A percentile compares a stretch with the other conserved stretches of the same genome.
Conservation (phyloP, 2,329 filamentous ascomycete species). For the Ramularia endophylla region DNA sequence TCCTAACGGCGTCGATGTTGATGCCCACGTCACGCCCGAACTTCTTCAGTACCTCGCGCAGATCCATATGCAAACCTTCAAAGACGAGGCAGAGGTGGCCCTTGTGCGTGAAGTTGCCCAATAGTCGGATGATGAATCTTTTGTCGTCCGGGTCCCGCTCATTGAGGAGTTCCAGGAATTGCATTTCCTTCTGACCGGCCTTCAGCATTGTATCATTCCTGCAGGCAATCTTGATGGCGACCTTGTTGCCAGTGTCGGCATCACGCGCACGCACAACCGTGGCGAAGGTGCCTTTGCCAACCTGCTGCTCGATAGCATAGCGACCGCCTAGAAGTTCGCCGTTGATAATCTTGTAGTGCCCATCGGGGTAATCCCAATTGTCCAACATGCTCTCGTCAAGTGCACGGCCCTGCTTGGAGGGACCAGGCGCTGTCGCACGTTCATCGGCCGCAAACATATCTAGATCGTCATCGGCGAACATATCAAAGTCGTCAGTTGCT, state of each 20-base stretch:
- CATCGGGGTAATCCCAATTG: slow-evolving; percentile 88
- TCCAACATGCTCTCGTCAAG: slow-evolving; percentile 73
- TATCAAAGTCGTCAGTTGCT: slow-evolving; percentile 46
- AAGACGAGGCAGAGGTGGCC: slow-evolving; percentile 95
- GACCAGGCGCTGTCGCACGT: slow-evolving; percentile 35
- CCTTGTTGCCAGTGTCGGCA: slow-evolving; percentile 60
- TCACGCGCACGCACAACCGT: slow-evolving; percentile 88
- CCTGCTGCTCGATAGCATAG: slow-evolving; percentile 79
- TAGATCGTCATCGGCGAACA: slow-evolving; percentile 64
- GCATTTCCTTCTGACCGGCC: slow-evolving; percentile 89
- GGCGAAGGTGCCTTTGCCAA: slow-evolving; percentile 95
- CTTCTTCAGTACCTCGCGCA: slow-evolving; percentile 91
- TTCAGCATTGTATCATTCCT: slow-evolving; percentile 73
- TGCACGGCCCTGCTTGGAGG: slow-evolving; percentile 50
- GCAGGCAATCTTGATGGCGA: slow-evolving; percentile 96
- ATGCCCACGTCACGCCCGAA: slow-evolving; percentile 93
- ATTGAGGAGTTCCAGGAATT: slow-evolving; percentile 82
- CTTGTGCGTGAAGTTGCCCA: slow-evolving; percentile 87
- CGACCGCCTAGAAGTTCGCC: slow-evolving; percentile 85
- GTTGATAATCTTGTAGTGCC: slow-evolving; percentile 91
- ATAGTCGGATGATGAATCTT: slow-evolving; percentile 84
- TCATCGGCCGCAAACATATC: slow-evolving; percentile 80
- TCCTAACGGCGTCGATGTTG: slow-evolving; percentile 77
- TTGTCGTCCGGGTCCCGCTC: slow-evolving; percentile 80
- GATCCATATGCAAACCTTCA: slow-evolving; percentile 85